phyloP scores from a whole-genome alignment of 2,329 filamentous ascomycete genomes.

The Waltergamsia citrina region DNA sequence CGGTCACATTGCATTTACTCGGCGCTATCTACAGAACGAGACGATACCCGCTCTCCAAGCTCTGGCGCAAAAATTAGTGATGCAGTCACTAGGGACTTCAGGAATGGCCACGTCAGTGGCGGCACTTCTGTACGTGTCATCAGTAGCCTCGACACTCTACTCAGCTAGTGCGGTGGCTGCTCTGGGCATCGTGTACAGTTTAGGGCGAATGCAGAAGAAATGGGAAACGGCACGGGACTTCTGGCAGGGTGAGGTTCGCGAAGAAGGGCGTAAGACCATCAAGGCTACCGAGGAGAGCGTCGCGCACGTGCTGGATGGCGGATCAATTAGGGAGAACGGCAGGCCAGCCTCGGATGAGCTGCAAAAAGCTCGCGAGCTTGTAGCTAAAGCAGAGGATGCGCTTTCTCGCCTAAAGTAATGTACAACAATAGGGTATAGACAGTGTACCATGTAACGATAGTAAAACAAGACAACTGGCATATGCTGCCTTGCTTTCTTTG shows the following conservation, averaged over 20 bases:
- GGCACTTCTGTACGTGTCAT: slow-evolving; percentile 46
- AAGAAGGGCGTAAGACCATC: slow-evolving; percentile 56
- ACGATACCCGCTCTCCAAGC: slow-evolving; percentile 65
- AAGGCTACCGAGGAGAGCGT: slow-evolving; percentile 45
- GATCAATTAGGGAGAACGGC: background rate
- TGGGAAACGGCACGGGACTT: slow-evolving; percentile 52
- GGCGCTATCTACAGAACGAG: slow-evolving; percentile 55
- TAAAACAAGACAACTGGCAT: background rate
- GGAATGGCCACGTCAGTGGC: slow-evolving; percentile 48
- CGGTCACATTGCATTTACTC: slow-evolving; percentile 60
- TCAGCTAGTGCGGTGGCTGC: slow-evolving; percentile 54
- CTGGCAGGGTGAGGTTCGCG: slow-evolving; percentile 59
- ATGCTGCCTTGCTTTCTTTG: background rate
- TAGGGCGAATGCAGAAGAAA: slow-evolving; percentile 49
- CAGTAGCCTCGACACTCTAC: slow-evolving; percentile 42
- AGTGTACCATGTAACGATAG: background rate
- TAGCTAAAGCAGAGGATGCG: slow-evolving; percentile 39
- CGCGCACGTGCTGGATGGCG: slow-evolving; percentile 30
- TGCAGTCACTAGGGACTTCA: slow-evolving; percentile 67
- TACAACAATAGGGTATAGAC: background rate
- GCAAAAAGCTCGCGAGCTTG: slow-evolving; percentile 31
- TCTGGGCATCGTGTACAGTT: slow-evolving; percentile 49
- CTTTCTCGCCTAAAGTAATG: slow-evolving; percentile 35
- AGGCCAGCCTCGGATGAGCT: slow-evolving; percentile 10
- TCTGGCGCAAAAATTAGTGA: slow-evolving; percentile 62